These are phyloP conservation scores for Yarrowia hollandica DNA, from an alignment of 805 yeast species.

Conservation along the genomic window DNA sequence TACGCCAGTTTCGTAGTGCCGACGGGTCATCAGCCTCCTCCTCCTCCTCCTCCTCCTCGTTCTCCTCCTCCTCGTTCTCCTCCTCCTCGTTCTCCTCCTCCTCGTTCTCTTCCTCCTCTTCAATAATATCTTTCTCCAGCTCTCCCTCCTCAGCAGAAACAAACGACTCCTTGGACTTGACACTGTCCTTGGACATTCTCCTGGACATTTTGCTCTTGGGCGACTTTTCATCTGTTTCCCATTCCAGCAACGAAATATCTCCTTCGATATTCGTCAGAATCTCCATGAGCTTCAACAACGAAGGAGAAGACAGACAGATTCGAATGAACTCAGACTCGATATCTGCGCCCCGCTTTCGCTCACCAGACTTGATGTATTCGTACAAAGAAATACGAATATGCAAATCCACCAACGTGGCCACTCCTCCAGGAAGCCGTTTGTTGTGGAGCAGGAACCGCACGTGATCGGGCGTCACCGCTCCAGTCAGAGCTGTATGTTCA, in stretches of 20 bases:
- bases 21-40: background rate
- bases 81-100: too few species aligned
- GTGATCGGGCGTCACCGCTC: constrained; percentile 20
- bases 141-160: background rate
- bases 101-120: background rate
- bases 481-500: constrained; percentile 12
- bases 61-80: too few species aligned
- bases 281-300: constrained; percentile 11
- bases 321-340: constrained; percentile 21
- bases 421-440: constrained; percentile 25
- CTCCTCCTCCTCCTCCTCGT: background rate
- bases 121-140: too few species aligned
- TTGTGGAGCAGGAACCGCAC: constrained; percentile 24
- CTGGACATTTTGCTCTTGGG: background rate
- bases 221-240: background rate
- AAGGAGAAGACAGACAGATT: constrained; percentile 1
- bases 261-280: constrained; percentile 26
- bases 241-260: constrained; percentile 7
- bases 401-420: constrained; percentile 16
- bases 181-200: background rate
- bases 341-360: constrained; percentile 20
- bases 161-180: constrained; percentile 2
- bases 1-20: constrained; percentile 7
- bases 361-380: constrained; percentile 19
- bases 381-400: constrained; percentile 4